phyloP scores from a whole-genome alignment of 1,139 yeast species.

The Hyphopichia wangnamkhiaoensis region DNA sequence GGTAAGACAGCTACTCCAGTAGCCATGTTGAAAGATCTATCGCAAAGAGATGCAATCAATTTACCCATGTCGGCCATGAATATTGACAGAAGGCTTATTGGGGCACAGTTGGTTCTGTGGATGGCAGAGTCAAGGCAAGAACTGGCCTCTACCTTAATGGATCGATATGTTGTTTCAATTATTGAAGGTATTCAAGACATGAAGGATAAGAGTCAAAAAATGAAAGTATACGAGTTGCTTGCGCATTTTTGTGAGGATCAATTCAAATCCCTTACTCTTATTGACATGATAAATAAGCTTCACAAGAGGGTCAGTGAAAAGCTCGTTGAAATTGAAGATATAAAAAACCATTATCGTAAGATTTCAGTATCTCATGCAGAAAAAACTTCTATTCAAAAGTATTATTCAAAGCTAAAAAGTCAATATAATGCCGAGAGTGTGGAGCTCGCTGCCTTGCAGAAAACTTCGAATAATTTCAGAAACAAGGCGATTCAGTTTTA shows the following conservation, averaged over 20 bases:
- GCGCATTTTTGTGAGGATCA: constrained; percentile 80
- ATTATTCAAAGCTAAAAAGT: constrained; percentile 46
- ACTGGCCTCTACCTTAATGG: constrained; percentile 58
- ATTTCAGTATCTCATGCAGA: constrained; percentile 42
- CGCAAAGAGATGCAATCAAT: constrained; percentile 14
- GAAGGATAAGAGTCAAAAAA: constrained; percentile 22
- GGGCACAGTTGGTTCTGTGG: constrained; percentile 69
- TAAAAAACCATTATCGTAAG: constrained; percentile 45
- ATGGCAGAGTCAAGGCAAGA: constrained; percentile 69
- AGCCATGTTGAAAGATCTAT: constrained; percentile 39
- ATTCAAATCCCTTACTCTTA: constrained; percentile 44
- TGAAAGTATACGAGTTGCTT: constrained; percentile 56
- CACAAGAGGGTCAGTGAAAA: constrained; percentile 40
- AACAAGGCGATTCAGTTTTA: constrained; percentile 62
- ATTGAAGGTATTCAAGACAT: constrained; percentile 19
- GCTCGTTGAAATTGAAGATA: constrained; percentile 46
- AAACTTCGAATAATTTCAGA: constrained; percentile 46
- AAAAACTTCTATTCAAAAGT: constrained; percentile 52
- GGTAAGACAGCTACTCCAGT: constrained; percentile 58
- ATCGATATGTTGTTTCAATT: constrained; percentile 53
- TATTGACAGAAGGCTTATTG: constrained; percentile 30
- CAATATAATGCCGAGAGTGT: constrained; percentile 52
- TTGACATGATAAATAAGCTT: constrained; percentile 46
- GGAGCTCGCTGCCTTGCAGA: constrained; percentile 41
- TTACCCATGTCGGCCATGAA: constrained; percentile 22